These are phyloP conservation scores for Penicillium cataractarum DNA, from an alignment of 495 filamentous ascomycete genomes.

Conservation along the genomic window DNA sequence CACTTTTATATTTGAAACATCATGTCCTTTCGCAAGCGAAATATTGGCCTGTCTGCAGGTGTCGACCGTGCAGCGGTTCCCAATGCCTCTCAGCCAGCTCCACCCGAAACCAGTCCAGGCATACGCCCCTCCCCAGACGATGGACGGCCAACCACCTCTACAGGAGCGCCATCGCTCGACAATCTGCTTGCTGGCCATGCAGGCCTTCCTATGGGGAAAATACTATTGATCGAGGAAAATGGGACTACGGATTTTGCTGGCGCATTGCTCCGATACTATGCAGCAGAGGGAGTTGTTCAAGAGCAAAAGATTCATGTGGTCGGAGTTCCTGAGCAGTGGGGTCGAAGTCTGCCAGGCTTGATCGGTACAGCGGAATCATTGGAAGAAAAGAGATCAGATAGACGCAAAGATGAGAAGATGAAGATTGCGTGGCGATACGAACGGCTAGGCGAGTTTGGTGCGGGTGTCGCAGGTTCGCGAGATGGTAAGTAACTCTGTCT, in stretches of 20 bases:
- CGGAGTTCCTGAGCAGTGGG: slow-evolving; percentile 78
- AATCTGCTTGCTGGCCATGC: slow-evolving; percentile 83
- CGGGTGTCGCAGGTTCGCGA: slow-evolving; percentile 55
- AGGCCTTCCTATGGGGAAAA: slow-evolving; percentile 82
- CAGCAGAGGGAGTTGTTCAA: slow-evolving; percentile 90
- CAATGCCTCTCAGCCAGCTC: slow-evolving; percentile 40
- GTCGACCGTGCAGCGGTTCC: slow-evolving; percentile 36
- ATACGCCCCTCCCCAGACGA: slow-evolving; percentile 87
- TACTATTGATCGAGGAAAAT: slow-evolving; percentile 83
- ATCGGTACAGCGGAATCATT: slow-evolving; percentile 53
- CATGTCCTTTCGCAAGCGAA: slow-evolving; percentile 93
- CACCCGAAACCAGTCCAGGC: slow-evolving; percentile 58
- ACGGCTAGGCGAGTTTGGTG: slow-evolving; percentile 69
- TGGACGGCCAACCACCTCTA: slow-evolving; percentile 87
- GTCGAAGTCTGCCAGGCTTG: slow-evolving; percentile 77
- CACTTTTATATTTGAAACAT: slow-evolving; percentile 6
- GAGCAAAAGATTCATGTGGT: slow-evolving; percentile 87
- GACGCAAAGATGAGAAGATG: slow-evolving; percentile 72
- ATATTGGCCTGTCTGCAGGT: slow-evolving; percentile 65
- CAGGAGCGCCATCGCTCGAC: slow-evolving; percentile 83
- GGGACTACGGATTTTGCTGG: slow-evolving; percentile 95
- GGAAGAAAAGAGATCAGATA: slow-evolving; percentile 45
- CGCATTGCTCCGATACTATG: slow-evolving; percentile 83
- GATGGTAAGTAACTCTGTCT: slow-evolving; percentile 41
- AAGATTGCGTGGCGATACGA: slow-evolving; percentile 99